Base-by-base conservation (phyloP, 2,329 filamentous ascomycete genomes). In the Diaporthe sp. region DNA sequence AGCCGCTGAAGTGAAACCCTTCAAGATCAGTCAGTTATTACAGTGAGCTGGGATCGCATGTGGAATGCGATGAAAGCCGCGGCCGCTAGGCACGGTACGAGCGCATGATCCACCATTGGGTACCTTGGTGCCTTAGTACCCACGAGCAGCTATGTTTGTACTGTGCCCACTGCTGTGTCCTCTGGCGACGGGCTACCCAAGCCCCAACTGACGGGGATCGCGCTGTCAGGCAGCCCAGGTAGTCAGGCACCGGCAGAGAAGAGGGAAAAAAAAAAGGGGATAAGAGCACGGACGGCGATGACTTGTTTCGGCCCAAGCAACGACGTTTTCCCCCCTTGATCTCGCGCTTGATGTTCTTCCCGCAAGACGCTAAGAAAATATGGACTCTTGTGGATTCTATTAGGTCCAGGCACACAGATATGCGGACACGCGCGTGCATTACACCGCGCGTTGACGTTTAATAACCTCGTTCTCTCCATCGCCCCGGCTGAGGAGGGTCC, bases 81-180 rank as follows among this genome's bases (percentile, higher is more conserved):
- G 70, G 58, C 59, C 51, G 58, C 58, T 56, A 73, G 55, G 32
- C 56, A 63, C 69, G 69, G 59, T 71, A 74, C 61, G 51, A 59
- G 51, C 32, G 68, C 53, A 59, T 50, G 56, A 50, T 70, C 53
- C 55, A 58, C 56, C 55, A 70, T 51, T 51, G 47, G 47, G 47
- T 51, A 59, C 30, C 30, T 47, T 37, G 39, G 12, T 22, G 56
- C n/a, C 51, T 47, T 71, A 17, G 27, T 63, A 51, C 25, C 56
- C 56, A 53, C 69, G n/a, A 37, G 44, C 56, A 53, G 37, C 30
- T 53, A 47, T 53, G 58, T 63, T 61, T 63, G 56, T 71, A 44
- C 25, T 4, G 58, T 63, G 10, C 27, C 69, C 69, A 61, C 55
- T 51, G 32, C 44, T 44, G 56, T 63, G 19, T 63, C 63, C 56